phyloP scores from a whole-genome alignment of 257 asterid species.

The Nicotiana attenuata region DNA sequence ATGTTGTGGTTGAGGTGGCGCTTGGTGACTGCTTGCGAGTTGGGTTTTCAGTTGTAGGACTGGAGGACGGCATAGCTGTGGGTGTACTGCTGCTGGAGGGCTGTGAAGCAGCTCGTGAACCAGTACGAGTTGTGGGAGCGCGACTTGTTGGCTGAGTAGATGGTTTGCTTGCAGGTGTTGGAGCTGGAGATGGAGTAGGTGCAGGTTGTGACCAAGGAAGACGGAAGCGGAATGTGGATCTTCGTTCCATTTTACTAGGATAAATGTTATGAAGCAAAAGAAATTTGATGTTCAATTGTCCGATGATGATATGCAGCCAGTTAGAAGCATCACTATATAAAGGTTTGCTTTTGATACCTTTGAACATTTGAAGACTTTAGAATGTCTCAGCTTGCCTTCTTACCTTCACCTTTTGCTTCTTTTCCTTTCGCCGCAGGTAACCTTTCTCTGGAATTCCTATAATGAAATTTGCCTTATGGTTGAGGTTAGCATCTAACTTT shows the following conservation, averaged over 20 bases:
- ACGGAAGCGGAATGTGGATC: conserved; percentile 39
- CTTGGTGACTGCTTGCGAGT: conserved; percentile 2
- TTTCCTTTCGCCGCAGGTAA: background rate
- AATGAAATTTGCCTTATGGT: background rate
- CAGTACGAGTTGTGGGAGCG: conserved; percentile 15
- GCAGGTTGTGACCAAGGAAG: conserved; percentile 34
- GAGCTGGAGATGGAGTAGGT: conserved; percentile 11
- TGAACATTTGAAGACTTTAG: conserved; percentile 2
- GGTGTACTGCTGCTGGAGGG: background rate
- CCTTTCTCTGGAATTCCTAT: background rate
- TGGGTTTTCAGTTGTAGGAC: background rate
- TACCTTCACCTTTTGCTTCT: background rate
- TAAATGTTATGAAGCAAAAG: background rate
- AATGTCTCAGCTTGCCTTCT: background rate
- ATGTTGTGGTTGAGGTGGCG: background rate
- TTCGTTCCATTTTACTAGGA: conserved; percentile 39
- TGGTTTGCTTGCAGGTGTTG: conserved; percentile 25
- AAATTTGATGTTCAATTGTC: conserved; percentile 8
- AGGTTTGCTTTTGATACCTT: conserved; percentile 25
- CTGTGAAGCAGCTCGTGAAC: conserved; percentile 5
- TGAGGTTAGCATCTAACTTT: conserved; percentile 7
- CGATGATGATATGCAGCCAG: background rate
- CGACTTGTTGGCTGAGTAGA: conserved; percentile 9
- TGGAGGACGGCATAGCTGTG: background rate
- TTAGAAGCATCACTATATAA: conserved; percentile 8